Evolutionary conservation across 2,329 filamentous ascomycete genomes (phyloP), one percentile per base, ranked within the genome.

Genomic region (Penicillium hesseltinei): DNA sequence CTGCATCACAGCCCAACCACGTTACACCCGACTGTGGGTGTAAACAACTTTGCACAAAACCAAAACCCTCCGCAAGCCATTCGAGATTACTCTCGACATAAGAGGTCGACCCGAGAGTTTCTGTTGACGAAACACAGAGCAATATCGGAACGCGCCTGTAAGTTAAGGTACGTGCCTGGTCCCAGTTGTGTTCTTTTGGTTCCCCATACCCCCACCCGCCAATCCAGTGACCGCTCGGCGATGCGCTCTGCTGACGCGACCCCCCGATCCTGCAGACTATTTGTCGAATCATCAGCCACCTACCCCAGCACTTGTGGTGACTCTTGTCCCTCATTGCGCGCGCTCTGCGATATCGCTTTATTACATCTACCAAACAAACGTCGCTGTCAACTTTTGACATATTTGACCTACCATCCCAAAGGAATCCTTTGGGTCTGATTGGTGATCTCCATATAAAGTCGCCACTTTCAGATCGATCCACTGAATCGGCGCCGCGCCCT

Each of bases 1-100:
- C 73, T 78, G 76, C 76, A 76, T 73, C 72, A 72, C 68, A 74
- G 75, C 76, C 75, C 75, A 77, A 78, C 75, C 72, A 74, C 71
- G 71, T 74, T 73, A 73, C 71, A 72, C 65, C 67, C 65, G 54
- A 62, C 65, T 23, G 62, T 67, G 64, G 64, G 63, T 63, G 63
- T 69, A 64, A 63, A 65, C 55, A 57, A 56, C 63, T 70, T 65
- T 65, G 65, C 68, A 67, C 68, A 71, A 72, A 73, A 72, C 55
- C 63, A 66, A 42, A 67, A 64, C 63, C 63, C 64, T 69, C 69
- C 67, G 57, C 61, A 54, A 54, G 57, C 59, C 49, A 57, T 62
- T 68, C 51, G 56, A 66, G 62, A 65, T 64, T 58, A 58, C 62
- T 64, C 59, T 61, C 57, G 58, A 54, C 62, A 64, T 62, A 61